phyloP scores from a whole-genome alignment of 805 yeast genomes.

The Lipomyces sp. region DNA sequence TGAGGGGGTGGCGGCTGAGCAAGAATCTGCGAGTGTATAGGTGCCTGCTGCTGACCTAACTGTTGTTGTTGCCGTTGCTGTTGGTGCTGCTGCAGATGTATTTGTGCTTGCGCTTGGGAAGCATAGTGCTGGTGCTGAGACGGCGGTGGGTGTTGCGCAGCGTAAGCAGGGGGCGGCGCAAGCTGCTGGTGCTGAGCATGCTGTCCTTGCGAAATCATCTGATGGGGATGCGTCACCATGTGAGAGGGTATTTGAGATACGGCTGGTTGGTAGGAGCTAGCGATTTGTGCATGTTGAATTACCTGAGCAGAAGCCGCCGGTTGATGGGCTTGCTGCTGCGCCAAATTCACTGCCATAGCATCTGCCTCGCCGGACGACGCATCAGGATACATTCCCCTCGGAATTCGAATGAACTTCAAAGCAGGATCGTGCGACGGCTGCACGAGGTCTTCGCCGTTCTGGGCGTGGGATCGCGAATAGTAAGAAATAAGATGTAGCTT shows the following conservation, averaged over 20 bases:
- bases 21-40: neutral
- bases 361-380: conserved; percentile 29
- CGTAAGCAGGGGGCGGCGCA: neutral
- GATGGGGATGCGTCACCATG: neutral
- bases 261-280: conserved; percentile 2
- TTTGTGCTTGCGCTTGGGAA: too few species aligned
- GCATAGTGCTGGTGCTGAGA: conserved; percentile 1
- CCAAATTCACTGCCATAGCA: conserved; percentile 7
- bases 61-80: conserved; percentile 18
- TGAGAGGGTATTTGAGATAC: too few species aligned
- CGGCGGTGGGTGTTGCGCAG: conserved; percentile 1
- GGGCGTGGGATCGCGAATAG: conserved; percentile 37
- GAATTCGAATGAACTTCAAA: conserved; percentile 39
- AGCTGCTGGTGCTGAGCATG: conserved; percentile 1
- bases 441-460: conserved; percentile 34
- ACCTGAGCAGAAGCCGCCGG: conserved; percentile 4
- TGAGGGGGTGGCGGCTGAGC: too few species aligned
- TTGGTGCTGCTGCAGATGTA: conserved; percentile 16
- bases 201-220: neutral
- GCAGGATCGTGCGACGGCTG: conserved; percentile 49
- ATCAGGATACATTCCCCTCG: conserved; percentile 42
- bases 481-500: conserved; percentile 64
- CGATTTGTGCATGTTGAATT: neutral
- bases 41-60: neutral
- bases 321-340: conserved; percentile 12